phyloP scores from a whole-genome alignment of 805 yeast genomes.

The Blastobotrys mokoenaii region DNA sequence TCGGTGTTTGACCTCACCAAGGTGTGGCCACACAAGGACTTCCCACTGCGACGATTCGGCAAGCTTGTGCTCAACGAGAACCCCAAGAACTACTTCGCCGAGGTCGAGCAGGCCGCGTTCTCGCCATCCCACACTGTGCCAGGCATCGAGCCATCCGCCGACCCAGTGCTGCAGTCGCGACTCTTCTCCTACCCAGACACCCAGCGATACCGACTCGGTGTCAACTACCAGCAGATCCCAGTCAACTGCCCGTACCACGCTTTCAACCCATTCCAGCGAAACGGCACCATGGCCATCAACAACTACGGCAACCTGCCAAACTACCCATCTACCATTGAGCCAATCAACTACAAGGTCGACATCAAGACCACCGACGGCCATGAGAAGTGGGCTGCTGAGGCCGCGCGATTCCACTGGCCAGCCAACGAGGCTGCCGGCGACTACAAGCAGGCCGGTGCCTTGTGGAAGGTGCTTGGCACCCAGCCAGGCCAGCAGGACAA shows the following conservation, averaged over 20 bases:
- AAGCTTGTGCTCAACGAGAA: conserved; percentile 45
- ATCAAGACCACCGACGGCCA: conserved; percentile 45
- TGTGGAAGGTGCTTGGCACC: conserved; percentile 56
- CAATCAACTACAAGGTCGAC: conserved; percentile 23
- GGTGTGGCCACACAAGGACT: conserved; percentile 49
- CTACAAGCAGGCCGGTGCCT: conserved; percentile 63
- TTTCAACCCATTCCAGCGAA: conserved; percentile 44
- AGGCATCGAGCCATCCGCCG: conserved; percentile 67
- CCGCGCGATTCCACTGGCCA: conserved; percentile 80
- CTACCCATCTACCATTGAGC: conserved; percentile 38
- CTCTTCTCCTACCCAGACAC: conserved; percentile 71
- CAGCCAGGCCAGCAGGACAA: conserved; percentile 78
- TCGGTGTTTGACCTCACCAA: conserved; percentile 47
- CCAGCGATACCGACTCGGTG: conserved; percentile 67
- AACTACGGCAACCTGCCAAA: conserved; percentile 45
- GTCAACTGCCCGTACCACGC: conserved; percentile 52
- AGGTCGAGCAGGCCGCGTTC: conserved; percentile 54
- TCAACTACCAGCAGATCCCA: conserved; percentile 59
- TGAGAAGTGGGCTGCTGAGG: conserved; percentile 76
- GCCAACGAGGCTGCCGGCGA: conserved; percentile 56
- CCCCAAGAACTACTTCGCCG: conserved; percentile 46
- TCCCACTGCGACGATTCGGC: conserved; percentile 50
- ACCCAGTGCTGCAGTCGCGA: conserved; percentile 70
- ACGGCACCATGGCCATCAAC: conserved; percentile 47
- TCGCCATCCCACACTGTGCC: conserved; percentile 68